phyloP scores from a whole-genome alignment of 2,329 filamentous ascomycete species.

The Calonectria pauciramosa region DNA sequence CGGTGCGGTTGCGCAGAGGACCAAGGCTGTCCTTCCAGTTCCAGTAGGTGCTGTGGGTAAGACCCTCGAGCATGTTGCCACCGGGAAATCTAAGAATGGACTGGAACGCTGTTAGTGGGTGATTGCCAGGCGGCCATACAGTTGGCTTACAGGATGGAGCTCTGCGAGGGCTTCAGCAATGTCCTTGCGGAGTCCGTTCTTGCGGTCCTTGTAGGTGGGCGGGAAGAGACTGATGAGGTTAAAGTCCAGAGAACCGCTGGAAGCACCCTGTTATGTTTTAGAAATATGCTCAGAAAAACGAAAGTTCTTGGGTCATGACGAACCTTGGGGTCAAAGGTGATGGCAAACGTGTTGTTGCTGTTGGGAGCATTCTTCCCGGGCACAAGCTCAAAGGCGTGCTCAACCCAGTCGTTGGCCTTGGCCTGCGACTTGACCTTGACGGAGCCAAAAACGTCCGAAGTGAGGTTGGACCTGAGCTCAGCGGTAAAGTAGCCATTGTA shows the following conservation, averaged over 20 bases:
- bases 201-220: conserved; percentile 69
- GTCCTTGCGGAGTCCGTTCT: conserved; percentile 71
- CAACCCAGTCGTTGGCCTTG: conserved; percentile 60
- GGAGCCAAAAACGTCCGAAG: conserved; percentile 59
- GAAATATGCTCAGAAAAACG: background rate
- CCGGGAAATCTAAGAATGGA: conserved; percentile 76
- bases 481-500: conserved; percentile 63
- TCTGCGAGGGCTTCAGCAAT: conserved; percentile 66
- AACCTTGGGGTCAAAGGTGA: conserved; percentile 63
- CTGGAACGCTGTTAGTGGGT: conserved; percentile 28
- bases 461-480: conserved; percentile 60
- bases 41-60: conserved; percentile 59
- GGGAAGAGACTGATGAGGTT: conserved; percentile 73
- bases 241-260: conserved; percentile 64
- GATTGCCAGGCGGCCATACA: rapidly evolving
- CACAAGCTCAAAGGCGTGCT: conserved; percentile 62
- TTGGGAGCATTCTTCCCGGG: conserved; percentile 62
- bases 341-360: conserved; percentile 68
- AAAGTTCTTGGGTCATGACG: background rate
- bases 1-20: conserved; percentile 67
- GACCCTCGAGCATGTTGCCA: conserved; percentile 72
- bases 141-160: conserved; percentile 61
- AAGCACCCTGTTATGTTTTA: conserved; percentile 45
- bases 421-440: conserved; percentile 61
- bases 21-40: conserved; percentile 69